Conservation (phyloP, 208 protist species). For the Leishmania gerbilli region DNA sequence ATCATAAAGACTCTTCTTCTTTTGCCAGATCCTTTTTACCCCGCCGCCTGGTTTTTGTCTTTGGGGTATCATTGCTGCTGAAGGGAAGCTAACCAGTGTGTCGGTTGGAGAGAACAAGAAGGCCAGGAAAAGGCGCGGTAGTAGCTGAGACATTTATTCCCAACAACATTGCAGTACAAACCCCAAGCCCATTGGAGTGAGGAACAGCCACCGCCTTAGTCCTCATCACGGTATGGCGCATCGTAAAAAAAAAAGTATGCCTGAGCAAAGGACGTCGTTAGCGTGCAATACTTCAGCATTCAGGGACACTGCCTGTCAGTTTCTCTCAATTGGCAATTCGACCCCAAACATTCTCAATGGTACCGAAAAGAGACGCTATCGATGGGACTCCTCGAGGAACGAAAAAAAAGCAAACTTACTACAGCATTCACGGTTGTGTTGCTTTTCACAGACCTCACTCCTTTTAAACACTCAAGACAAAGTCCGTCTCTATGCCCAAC, state of each 20-base stretch:
- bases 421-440: neutral
- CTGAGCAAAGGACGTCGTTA: neutral
- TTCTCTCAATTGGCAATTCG: neutral
- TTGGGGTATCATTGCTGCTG: neutral
- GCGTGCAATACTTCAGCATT: neutral
- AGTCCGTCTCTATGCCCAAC: neutral
- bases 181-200: neutral
- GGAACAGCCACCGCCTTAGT: neutral
- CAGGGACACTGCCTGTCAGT: neutral
- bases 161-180: neutral
- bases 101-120: neutral
- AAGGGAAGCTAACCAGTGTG: slow-evolving; percentile 2
- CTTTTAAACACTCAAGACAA: neutral
- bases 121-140: neutral
- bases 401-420: neutral
- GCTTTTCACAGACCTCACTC: neutral
- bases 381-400: neutral
- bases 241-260: neutral
- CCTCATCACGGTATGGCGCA: neutral
- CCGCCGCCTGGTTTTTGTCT: slow-evolving; percentile 11
- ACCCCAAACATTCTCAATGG: neutral
- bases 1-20: slow-evolving; percentile 57
- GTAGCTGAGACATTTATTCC: neutral
- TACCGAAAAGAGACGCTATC: neutral
- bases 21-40: slow-evolving; percentile 19